Evolutionary conservation across 345 rosid species (phyloP), one percentile per base, ranked within the genome.

Genomic region (Dipteronia dyeriana): DNA sequence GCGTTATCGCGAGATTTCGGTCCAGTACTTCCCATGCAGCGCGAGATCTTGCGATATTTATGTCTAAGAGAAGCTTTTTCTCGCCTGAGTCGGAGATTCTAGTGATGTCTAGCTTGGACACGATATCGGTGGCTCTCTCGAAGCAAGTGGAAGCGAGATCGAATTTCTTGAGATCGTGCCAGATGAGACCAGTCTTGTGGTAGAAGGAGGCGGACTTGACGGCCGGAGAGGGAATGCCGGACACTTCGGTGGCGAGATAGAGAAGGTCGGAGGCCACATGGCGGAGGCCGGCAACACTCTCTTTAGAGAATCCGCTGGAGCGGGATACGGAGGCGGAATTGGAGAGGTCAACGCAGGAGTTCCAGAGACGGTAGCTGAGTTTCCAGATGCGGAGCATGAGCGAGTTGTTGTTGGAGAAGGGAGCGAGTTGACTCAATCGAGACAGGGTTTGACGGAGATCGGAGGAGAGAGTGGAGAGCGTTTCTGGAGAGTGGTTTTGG

Each of bases 291-390:
- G 94, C 91, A 75, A 79, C 78, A 85, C 22, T 74, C 64, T 79
- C 81, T 49, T 81, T 25, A 8, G 81, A 79, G 39, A 68, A 59
- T 38, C 77, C 25, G 70, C 88, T 13, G 64, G 91, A 85, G 29
- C 84, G 79, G 60, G 81, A 78, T 74, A 87, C 79, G 73, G 87
- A 51, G 20, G 85, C 85, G 43, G 90, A 81, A 64, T 96, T 96
- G 76, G 93, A 87, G 74, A 86, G 89, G 84, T 96, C 97, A 68
- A 96, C 97, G 73, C 97, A 96, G 71, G 99, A 86, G 81, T 94
- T 96, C 97, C 99, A 96, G 72, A 96, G 94, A 71, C 97, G 93
- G 79, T 90, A 94, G 78, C 97, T 88, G 80, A 92, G 94, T 82
- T 95, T 96, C 98, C 99, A 94, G 60, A 92, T 38, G 41, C 85